Evolutionary conservation across 768 basidiomycete species (phyloP), one percentile per base, ranked within the genome.

Genomic region (Boletus tylopilopsis): DNA sequence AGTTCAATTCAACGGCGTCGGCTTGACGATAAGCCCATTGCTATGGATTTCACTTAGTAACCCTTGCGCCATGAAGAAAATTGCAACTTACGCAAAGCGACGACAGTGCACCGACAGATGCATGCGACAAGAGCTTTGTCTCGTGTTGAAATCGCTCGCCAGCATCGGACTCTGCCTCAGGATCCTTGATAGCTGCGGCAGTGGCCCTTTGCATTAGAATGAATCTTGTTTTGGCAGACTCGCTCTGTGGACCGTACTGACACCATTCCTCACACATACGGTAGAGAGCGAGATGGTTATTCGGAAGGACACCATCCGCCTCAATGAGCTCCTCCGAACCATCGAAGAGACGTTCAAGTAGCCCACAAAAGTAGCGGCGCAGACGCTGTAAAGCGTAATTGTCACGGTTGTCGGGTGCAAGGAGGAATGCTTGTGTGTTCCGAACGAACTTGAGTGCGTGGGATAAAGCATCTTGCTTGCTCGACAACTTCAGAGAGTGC

Each of bases 211-310:
- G 82, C 81, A 93, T 92, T 47, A 78, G 60, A 22, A 80, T 75
- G 36, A 85, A 70, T 41, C 88, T 77, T 46, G 84, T 86, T 64
- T 82, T 86, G 33, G 80, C 78, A n/a, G 72, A 68, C 53, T 92
- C 89, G 1, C 81, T 76, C 58, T 89, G 83, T 25, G 82, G 77
- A 6, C 90, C 93, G 39, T 87, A 74, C 60, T 90, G 84, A 66
- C 93, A 95, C 94, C 94, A 96, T 59, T 94, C 91, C 67, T 94
- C 91, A 57, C 91, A 94, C 33, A 92, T 72, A 29, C 85, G 81
- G 68, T 90, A 95, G 27, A 95, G 68, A 3, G 85, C 77, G 7
- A 94, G 76, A 60, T 91, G 82, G 72, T 84, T 84, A 49, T 87
- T 80, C 5, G 77, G 72, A 2, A 87, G 83, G 44, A 89, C 80